Evolutionary conservation across 176 grass and related monocot species (phyloP).

Genomic region (Eleusine coracana): DNA sequence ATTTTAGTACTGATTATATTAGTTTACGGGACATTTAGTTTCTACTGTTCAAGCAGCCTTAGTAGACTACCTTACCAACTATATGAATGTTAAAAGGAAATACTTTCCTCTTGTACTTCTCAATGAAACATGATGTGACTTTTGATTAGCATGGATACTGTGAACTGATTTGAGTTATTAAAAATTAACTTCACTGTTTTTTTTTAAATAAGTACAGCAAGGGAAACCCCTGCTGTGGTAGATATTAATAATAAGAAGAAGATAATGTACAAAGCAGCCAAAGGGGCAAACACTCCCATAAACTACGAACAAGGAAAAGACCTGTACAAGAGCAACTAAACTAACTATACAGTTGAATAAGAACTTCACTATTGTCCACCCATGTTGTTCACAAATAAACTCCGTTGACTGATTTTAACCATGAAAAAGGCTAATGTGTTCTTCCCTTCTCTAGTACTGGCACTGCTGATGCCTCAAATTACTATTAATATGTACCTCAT

Average conservation of each 20-base stretch:
- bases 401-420: background rate
- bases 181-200: constrained; percentile 4
- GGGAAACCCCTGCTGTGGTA: too few species aligned
- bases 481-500: constrained; percentile 14
- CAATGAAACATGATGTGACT: background rate
- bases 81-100: background rate
- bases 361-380: too few species aligned
- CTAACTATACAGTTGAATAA: too few species aligned
- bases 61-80: background rate
- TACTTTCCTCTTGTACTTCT: constrained; percentile 19
- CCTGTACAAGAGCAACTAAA: too few species aligned
- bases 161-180: background rate
- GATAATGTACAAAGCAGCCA: too few species aligned
- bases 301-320: too few species aligned
- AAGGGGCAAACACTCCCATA: too few species aligned
- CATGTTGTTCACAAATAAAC: constrained; percentile 9
- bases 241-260: too few species aligned
- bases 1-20: background rate
- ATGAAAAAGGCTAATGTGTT: background rate
- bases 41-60: constrained; percentile 9
- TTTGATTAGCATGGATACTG: background rate
- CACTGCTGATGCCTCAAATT: background rate
- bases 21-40: background rate
- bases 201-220: too few species aligned
- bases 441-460: background rate